These are phyloP conservation scores for Geoglossum cookeanum DNA, from an alignment of 2,329 filamentous ascomycete genomes.

Conservation along the genomic window DNA sequence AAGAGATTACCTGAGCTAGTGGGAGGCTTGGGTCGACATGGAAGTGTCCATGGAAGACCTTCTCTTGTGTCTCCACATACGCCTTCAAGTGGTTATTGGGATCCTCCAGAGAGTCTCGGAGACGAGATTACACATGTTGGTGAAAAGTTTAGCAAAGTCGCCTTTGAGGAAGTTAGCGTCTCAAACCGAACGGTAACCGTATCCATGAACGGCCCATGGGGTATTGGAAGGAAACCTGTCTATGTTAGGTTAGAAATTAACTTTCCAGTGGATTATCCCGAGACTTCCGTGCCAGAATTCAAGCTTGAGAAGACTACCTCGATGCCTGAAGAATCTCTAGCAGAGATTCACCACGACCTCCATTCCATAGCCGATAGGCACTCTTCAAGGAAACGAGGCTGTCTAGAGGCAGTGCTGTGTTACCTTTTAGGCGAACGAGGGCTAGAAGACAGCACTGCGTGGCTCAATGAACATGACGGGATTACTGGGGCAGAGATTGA, in stretches of 20 bases:
- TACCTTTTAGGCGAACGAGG: conserved; percentile 40
- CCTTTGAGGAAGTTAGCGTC: conserved; percentile 39
- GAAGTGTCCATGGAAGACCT: neutral
- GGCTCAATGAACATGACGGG: conserved; percentile 35
- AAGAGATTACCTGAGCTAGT: conserved; percentile 8
- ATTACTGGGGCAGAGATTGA: conserved; percentile 24
- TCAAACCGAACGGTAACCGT: conserved; percentile 33
- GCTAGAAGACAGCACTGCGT: conserved; percentile 35
- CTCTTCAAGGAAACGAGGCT: conserved; percentile 32
- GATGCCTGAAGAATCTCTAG: conserved; percentile 31
- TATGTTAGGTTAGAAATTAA: conserved; percentile 38
- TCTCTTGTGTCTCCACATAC: conserved; percentile 5
- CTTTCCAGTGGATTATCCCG: conserved; percentile 38
- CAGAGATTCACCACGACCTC: conserved; percentile 30
- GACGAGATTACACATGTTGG: conserved; percentile 43
- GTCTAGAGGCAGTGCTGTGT: conserved; percentile 40
- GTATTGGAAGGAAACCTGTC: conserved; percentile 28
- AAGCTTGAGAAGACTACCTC: conserved; percentile 37
- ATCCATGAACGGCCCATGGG: conserved; percentile 42
- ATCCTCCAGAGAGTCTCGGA: conserved; percentile 30
- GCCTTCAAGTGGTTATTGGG: conserved; percentile 11
- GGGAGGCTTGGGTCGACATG: conserved; percentile 7
- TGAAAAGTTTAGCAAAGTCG: conserved; percentile 39
- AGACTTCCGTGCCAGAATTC: conserved; percentile 29
- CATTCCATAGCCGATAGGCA: conserved; percentile 35